Evolutionary conservation across 805 yeast genomes (phyloP), one percentile per base, ranked within the genome.

Genomic region (Saccharomycopsis olivae): DNA sequence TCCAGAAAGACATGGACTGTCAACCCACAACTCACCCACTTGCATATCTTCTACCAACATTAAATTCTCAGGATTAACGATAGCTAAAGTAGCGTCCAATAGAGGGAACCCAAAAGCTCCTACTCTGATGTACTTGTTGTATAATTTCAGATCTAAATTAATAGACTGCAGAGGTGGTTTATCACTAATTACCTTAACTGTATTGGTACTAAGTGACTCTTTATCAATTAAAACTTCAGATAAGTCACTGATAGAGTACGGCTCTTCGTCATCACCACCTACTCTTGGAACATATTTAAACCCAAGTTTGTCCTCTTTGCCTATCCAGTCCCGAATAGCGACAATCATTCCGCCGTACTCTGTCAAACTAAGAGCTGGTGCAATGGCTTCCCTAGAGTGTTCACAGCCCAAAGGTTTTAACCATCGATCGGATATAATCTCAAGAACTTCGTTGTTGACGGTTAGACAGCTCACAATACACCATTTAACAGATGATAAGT

Each of bases 21-120:
- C 96, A n/a, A 92, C 83, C 97, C 97, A 92, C 25, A 92, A 78
- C 57, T 92, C 99, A 20, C 98, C 98, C 13, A 92, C 84, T 47
- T 81, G 85, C 52, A 83, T 73, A 35, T 71, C 78, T 2, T 77
- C 75, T 3, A 85, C 82, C 14, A 92, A 61, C 2, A 78, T 64
- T 28, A 78, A 71, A 43, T 89, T 85, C 45, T 92, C 97, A 0
- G 97, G 97, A 54, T 94, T 87, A 0, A 92, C 97, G 21, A 92
- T 74, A 0, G 96, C 96, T 24, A 89, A 57, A 0, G 94, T 84
- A 0, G 96, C 89, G 61, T 89, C 96, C 0, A 96, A 96, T 2
- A 92, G 58, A 1, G 98, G 97, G 52, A 69, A 86, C 0, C 98
- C 98, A 66, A 89, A 92, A 0, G 96, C 81, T 14, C 94, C 94